These are phyloP conservation scores for Dictyostelium purpureum DNA, from an alignment of 78 protist genomes.

Conservation along the genomic window DNA sequence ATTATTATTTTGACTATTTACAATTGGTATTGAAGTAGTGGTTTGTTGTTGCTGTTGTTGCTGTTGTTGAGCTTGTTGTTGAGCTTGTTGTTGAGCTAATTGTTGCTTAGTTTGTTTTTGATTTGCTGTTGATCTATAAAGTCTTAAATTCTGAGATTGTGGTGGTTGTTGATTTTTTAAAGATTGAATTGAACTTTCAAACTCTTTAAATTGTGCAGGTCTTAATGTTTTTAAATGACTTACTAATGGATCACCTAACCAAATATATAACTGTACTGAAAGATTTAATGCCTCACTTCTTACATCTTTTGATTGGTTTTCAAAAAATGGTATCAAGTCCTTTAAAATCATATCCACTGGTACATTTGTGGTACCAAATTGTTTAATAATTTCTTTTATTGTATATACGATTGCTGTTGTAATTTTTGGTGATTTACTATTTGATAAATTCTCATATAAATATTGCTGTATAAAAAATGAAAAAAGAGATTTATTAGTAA, in stretches of 20 bases:
- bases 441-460: neutral
- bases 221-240: slow-evolving; percentile 36
- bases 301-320: slow-evolving; percentile 60
- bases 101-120: neutral
- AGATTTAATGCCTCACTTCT: slow-evolving; percentile 33
- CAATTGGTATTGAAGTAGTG: neutral
- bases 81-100: neutral
- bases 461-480: neutral
- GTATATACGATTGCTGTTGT: slow-evolving; percentile 21
- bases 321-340: slow-evolving; percentile 13
- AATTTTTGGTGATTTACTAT: slow-evolving; percentile 47
- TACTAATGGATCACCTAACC: slow-evolving; percentile 48
- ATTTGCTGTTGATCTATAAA: neutral
- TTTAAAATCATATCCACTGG: slow-evolving; percentile 16
- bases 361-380: slow-evolving; percentile 28
- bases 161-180: neutral
- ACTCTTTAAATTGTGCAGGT: slow-evolving; percentile 57
- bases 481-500: too few relatives aligned
- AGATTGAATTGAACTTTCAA: slow-evolving; percentile 12
- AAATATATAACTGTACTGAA: slow-evolving; percentile 20
- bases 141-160: neutral
- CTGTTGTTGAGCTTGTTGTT: neutral
- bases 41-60: neutral
- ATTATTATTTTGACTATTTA: neutral
- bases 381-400: slow-evolving; percentile 49